Percentiles rank a stretch among this genome's conserved stretches.
These are phyloP conservation scores for Salvia rosmarinus DNA, from an alignment of 257 asterid genomes.

Conservation along the genomic window DNA sequence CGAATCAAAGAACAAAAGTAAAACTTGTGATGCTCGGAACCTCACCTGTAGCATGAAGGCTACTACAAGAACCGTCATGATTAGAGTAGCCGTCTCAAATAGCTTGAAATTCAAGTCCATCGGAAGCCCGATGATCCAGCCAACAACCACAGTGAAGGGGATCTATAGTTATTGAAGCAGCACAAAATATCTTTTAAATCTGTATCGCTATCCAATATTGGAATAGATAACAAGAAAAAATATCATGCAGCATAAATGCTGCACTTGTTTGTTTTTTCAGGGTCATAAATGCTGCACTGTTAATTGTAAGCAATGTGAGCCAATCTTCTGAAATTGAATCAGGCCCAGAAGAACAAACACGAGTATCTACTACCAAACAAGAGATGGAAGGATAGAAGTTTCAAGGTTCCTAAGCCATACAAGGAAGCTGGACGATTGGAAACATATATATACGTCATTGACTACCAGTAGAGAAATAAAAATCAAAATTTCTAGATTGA, in stretches of 20 bases:
- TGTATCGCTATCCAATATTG: neutral
- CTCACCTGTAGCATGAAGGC: slow-evolving; percentile 78
- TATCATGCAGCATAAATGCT: neutral
- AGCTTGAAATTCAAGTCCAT: slow-evolving; percentile 82
- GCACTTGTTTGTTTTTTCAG: too few relatives aligned
- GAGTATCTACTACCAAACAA: neutral
- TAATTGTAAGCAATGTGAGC: neutral
- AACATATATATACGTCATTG: neutral
- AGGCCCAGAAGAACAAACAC: neutral
- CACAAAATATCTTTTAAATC: neutral
- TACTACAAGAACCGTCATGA: slow-evolving; percentile 82
- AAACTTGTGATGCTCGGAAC: slow-evolving; percentile 1
- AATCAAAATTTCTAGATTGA: too few relatives aligned
- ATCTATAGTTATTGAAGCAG: slow-evolving; percentile 48
- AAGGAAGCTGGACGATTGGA: neutral
- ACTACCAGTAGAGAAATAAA: too few relatives aligned
- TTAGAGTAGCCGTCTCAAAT: slow-evolving; percentile 75
- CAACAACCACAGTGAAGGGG: slow-evolving; percentile 75
- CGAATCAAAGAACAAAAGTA: neutral
- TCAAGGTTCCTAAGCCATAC: neutral
- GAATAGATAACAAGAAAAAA: neutral
- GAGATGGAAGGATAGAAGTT: neutral
- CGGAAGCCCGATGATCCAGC: slow-evolving; percentile 73
- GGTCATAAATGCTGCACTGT: too few relatives aligned
- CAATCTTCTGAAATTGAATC: neutral